Percentiles rank a stretch among this genome's conserved stretches.
phyloP scores from a whole-genome alignment of 495 filamentous ascomycete genomes.

The Chaetomium cochliodes region DNA sequence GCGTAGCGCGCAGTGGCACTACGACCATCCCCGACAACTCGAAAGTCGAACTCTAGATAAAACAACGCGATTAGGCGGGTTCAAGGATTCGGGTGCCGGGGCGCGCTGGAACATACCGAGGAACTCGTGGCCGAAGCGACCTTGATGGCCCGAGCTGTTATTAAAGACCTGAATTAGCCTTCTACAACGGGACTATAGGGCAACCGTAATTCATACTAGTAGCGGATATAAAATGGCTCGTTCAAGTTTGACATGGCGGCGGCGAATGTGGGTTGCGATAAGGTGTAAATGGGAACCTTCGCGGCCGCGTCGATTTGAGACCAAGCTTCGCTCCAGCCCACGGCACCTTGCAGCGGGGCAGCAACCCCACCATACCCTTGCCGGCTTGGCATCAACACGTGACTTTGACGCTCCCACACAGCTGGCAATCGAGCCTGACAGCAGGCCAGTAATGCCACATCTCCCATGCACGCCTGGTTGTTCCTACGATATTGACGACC shows the following conservation, averaged over 20 bases:
- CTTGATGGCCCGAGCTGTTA: conserved; percentile 89
- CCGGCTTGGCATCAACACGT: conserved; percentile 19
- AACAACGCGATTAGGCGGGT: conserved; percentile 13
- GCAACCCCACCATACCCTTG: conserved; percentile 20
- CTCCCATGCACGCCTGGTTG: conserved; percentile 30
- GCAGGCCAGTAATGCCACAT: conserved; percentile 40
- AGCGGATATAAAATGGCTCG: conserved; percentile 93
- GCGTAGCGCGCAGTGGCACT: conserved; percentile 95
- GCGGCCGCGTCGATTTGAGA: conserved; percentile 10
- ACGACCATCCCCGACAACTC: conserved; percentile 87
- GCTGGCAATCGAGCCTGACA: conserved; percentile 26
- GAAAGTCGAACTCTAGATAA: conserved; percentile 87
- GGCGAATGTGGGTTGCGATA: conserved; percentile 20
- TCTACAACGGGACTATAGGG: no score
- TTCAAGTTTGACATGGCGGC: conserved; percentile 37
- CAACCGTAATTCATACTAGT: conserved; percentile 67
- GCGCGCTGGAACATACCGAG: conserved; percentile 60
- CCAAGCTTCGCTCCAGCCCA: conserved; percentile 3
- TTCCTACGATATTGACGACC: conserved; percentile 30
- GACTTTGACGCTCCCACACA: conserved; percentile 22
- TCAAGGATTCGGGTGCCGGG: neutral
- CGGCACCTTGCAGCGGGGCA: conserved; percentile 29
- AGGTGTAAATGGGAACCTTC: conserved; percentile 27
- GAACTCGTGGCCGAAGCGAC: conserved; percentile 98
- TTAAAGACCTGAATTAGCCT: neutral